Evolutionary conservation across 2,329 filamentous ascomycete species (phyloP), one percentile per base, ranked within the genome.

Genomic region (Ampelomyces quisqualis): DNA sequence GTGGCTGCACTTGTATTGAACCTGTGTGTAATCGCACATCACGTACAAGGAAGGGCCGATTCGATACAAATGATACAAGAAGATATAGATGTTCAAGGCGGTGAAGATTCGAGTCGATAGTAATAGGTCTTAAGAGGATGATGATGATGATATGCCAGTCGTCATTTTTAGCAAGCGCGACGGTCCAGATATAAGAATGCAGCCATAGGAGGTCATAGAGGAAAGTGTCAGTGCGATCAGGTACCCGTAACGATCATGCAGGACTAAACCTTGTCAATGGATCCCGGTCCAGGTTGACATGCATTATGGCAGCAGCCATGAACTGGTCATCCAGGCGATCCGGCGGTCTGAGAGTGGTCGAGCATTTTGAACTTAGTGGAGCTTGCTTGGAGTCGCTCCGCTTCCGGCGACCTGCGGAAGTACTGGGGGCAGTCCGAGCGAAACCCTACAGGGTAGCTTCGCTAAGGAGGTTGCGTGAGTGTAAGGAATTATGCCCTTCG

Each of bases 1-100:
- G 62, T 81, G 77, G 34, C 71, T 71, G 63, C 78, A 81, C 27
- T 71, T 69, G 58, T 77, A 81, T 45, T 79, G 74, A 39, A 81
- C 77, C 62, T 80, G 74, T 15, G 74, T 80, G 52, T 80, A 80
- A 59, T 80, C 77, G 60, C 78, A 81, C 78, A 81, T 81, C 27
- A 23, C 47, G 27, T 7, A n/a, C 18, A 7, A 19, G 8, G 7
- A 31, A 13, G n/a, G n/a, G n/a, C n/a, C n/a, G n/a, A n/a, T n/a
- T n/a, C n/a, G n/a, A n/a, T n/a, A n/a, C n/a, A n/a, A n/a, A n/a
- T n/a, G n/a, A n/a, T n/a, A n/a, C n/a, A n/a, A n/a, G n/a, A n/a
- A n/a, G n/a, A n/a, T n/a, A n/a, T n/a, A n/a, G n/a, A n/a, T n/a
- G n/a, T n/a, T n/a, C n/a, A n/a, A n/a, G n/a, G n/a, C n/a, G n/a